phyloP scores from a whole-genome alignment of 2,329 filamentous ascomycete genomes.

The Colletotrichum sp. region DNA sequence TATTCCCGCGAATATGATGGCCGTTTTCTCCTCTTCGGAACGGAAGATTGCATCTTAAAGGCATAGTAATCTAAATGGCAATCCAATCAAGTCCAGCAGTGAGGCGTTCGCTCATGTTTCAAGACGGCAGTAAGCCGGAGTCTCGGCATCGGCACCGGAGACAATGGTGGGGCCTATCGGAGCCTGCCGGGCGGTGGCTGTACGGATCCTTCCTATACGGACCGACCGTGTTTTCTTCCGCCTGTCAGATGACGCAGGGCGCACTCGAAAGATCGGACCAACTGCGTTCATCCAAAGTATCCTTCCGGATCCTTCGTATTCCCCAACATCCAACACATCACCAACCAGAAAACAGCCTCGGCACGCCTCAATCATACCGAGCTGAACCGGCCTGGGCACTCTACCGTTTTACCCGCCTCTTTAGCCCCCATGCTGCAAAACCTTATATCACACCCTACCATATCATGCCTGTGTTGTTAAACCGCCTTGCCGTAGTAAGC shows the following conservation, averaged over 20 bases:
- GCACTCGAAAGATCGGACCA: neutral
- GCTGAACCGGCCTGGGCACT: neutral
- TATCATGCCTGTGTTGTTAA: neutral
- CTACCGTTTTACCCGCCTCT: neutral
- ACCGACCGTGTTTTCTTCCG: neutral
- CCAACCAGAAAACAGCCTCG: neutral
- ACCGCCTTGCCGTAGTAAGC: neutral
- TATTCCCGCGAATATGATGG: neutral
- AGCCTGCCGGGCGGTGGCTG: neutral
- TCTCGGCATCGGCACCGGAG: neutral
- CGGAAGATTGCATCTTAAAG: fast-evolving
- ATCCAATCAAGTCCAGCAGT: fast-evolving
- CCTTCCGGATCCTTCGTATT: neutral
- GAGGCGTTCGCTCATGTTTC: neutral
- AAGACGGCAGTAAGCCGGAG: neutral
- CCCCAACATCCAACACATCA: neutral
- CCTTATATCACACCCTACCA: neutral
- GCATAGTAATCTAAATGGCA: fast-evolving
- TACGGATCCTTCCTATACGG: neutral
- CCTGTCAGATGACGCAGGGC: neutral
- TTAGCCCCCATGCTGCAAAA: neutral
- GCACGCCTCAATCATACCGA: neutral
- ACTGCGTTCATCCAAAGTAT: neutral
- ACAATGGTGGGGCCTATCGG: neutral
- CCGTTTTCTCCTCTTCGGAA: fast-evolving